Base-by-base conservation (phyloP, 768 basidiomycete genomes). In the Tephrocybe sp. region DNA sequence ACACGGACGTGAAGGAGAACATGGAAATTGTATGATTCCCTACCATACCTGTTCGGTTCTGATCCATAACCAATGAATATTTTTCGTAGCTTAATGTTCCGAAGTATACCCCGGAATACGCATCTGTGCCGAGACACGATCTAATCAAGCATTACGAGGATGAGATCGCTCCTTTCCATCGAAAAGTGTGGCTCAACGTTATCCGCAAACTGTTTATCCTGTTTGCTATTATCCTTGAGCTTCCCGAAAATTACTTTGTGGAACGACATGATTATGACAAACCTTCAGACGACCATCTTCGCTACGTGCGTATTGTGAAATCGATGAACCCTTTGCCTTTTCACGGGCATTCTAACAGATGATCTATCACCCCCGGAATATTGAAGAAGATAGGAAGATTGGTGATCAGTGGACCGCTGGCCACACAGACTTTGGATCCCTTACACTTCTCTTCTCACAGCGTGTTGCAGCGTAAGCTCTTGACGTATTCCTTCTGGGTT, bases 331-430 rank as follows among this genome's bases (percentile, higher is more conserved):
- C 3, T 14, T 14, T 12, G 1, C 13, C 13, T 9, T 17, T 43
- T 13, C 20, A 19, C 5, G 9, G 17, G 14, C 6, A 11, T 19
- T 5, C 12, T 23, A 10, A 11, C 44, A 62, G 68, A 69, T 68
- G 65, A 62, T 68, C 33, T 71, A 71, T 52, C 65, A 68, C 36
- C 71, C 73, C 5, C 70, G 72, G 38, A 59, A 66, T 1, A 58
- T 58, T 10, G 73, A 74, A 39, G 74, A 77, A 8, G 73, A 75
- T 40, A 55, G 54, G 32, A 69, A 67, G 48, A 68, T 72, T 0
- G 67, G 70, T n/a, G 70, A 73, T 20, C 68, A 74, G 20, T 79
- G 73, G 73, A 60, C 70, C 23, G 66, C 73, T 36, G 78, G 78
- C 3, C 78, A 78, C 53, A 76, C 72, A 1, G 76, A 78, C 52